Evolutionary conservation across 2,329 filamentous ascomycete species (phyloP), one percentile per base, ranked within the genome.

Genomic region (Fusarium begoniae): DNA sequence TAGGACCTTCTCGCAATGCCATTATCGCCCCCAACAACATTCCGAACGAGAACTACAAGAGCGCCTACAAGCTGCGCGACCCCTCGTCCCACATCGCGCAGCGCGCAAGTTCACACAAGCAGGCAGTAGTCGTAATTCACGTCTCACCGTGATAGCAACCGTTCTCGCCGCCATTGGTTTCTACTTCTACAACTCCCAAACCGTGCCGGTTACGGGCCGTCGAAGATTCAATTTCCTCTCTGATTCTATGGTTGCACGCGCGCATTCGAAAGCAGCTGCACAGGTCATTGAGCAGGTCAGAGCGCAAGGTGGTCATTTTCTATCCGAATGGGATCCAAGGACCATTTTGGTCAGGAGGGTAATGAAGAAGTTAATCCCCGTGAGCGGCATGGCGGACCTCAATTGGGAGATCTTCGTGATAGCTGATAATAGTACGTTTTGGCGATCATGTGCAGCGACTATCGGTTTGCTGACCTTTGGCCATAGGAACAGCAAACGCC

Each of bases 361-460:
- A 18, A 87, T 95, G 86, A 79, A 84, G 59, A 83, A 90, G 62
- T 81, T 96, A 76, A 89, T 95, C 32, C 91, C 91, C 11, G 90
- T 91, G 57, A 91, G 89, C 73, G 91, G 91, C 10, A 83, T 93
- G 83, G 77, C 81, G 61, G 82, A 87, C 70, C 82, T 87, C 65
- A 79, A 89, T 18, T 95, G 93, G 93, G 91, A 94, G 82, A 87
- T 95, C 8, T 85, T 88, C 76, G 93, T 96, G 12, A 94, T 96
- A 76, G 87, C 93, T n/a, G 90, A 91, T 68, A 85, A 85, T 26
- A 72, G 85, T 87, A 80, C 50, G 85, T 80, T 43, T n/a, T 26
- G 48, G 54, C 17, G 11, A n/a, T 30, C 22, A 38, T 45, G 10
- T 5, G 11, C 8, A 37, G 32, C n/a, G 30, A 38, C n/a, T n/a